A percentile compares a stretch with the other conserved stretches of the same genome.
phyloP scores from a whole-genome alignment of 148 eudicot genomes.

The Bassia scoparia region DNA sequence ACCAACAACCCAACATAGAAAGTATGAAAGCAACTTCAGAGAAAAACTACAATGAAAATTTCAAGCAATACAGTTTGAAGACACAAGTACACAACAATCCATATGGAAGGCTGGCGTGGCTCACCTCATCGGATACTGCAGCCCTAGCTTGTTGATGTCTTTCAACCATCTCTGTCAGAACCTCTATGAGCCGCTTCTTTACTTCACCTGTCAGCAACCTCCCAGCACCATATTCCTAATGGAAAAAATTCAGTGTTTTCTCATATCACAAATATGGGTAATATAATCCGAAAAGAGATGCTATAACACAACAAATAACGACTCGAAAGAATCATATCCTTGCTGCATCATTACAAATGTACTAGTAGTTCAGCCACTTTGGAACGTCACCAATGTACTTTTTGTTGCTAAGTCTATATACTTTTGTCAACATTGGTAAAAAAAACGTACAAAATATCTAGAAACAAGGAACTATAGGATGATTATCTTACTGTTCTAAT shows the following conservation, averaged over 20 bases:
- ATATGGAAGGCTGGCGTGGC: slow-evolving; percentile 7
- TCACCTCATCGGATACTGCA: slow-evolving; percentile 90
- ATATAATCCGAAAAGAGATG: not conserved
- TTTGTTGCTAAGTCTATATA: too few species aligned
- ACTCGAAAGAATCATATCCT: too few species aligned
- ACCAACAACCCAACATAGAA: not conserved
- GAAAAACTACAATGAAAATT: not conserved
- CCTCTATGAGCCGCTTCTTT: slow-evolving; percentile 70
- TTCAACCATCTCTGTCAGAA: slow-evolving; percentile 79
- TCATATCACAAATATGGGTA: not conserved
- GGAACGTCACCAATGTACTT: too few species aligned
- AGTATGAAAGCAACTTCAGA: not conserved
- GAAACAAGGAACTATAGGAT: slow-evolving; percentile 3
- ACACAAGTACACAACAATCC: not conserved
- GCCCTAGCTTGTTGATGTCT: slow-evolving; percentile 85
- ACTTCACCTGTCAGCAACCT: slow-evolving; percentile 93
- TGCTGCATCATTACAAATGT: too few species aligned
- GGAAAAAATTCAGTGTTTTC: not conserved
- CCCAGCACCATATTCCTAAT: slow-evolving; percentile 86
- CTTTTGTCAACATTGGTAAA: too few species aligned
- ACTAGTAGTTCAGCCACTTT: too few species aligned
- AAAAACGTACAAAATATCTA: not conserved
- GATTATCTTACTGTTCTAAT: slow-evolving; percentile 55
- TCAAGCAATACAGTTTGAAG: not conserved
- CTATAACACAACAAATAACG: too few species aligned